Evolutionary conservation across 306 rosid genomes (phyloP), one percentile per base, ranked within the genome.

Genomic region (barrel medic (Medicago truncatula)): DNA sequence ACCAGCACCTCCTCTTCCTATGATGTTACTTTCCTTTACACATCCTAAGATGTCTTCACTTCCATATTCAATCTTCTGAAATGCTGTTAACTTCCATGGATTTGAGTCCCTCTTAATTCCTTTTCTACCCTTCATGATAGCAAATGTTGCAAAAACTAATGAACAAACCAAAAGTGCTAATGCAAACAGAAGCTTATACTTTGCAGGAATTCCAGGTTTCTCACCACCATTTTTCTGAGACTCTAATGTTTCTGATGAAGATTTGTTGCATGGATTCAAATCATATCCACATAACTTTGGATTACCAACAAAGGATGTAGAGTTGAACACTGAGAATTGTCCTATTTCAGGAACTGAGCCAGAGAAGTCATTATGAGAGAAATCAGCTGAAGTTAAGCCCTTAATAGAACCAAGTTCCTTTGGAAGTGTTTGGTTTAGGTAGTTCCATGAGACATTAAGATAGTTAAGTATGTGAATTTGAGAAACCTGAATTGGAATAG

Each of bases 1-100:
- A n/a, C 98, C 98, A 49, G 98, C 98, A 40, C 97, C 98, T 1
- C 98, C 98, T 71, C 86, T 88, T 78, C 98, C 98, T 39, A 93
- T 93, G 44, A 87, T 82, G 76, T 88, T 93, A 90, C 78, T 78
- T 10, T 93, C 98, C 66, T 91, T 93, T 16, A 91, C 52, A 83
- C 97, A 93, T 34, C 85, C 91, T 63, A 87, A 25, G 40, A 93
- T 83, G 68, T 91, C 97, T 63, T 87, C 87, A 70, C 97, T 91
- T 61, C 87, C 86, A 79, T 87, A 93, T 43, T 84, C 92, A 9
- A 93, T 81, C 82, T 93, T 91, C 83, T 93, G 97, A 57, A 93
- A 90, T 57, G 96, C 78, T 41, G 92, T 89, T 71, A 93, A 82
- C 88, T 91, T 93, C 98, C 98, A 93, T 20, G 88, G 75, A 74